A percentile compares a stretch with the other conserved stretches of the same genome.
Conservation (phyloP, 805 yeast genomes). For the Myxozyma nipponensis region DNA sequence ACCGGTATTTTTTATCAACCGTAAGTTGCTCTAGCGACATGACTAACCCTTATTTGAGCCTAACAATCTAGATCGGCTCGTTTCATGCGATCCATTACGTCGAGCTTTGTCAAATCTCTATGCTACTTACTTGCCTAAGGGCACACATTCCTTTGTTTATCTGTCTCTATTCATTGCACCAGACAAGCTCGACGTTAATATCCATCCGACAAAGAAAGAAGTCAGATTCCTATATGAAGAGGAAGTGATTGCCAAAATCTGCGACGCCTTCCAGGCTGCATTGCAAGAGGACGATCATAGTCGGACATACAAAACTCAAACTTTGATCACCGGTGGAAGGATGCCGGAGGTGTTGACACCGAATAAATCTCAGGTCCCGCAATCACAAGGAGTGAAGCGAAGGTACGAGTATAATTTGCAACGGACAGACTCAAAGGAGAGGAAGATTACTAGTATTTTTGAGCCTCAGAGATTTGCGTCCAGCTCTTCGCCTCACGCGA, state of each 20-base stretch:
- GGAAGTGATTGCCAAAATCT: constrained; percentile 67
- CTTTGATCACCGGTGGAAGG: constrained; percentile 41
- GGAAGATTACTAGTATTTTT: constrained; percentile 46
- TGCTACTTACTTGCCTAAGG: constrained; percentile 69
- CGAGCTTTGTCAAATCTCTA: constrained; percentile 64
- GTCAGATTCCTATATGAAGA: constrained; percentile 82
- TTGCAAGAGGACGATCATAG: constrained; percentile 61
- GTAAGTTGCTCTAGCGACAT: constrained; percentile 5
- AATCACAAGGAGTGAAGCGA: constrained; percentile 1
- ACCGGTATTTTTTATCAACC: constrained; percentile 81
- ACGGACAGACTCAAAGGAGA: constrained; percentile 43
- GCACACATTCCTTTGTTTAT: constrained; percentile 72
- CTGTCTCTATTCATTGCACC: constrained; percentile 66
- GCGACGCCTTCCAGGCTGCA: constrained; percentile 46
- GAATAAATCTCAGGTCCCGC: not conserved
- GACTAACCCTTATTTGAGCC: not conserved
- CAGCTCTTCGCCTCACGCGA: not conserved
- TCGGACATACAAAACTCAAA: constrained; percentile 65
- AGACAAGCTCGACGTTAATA: constrained; percentile 77
- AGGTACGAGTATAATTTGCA: constrained; percentile 22
- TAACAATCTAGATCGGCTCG: constrained; percentile 51
- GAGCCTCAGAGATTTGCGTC: not conserved
- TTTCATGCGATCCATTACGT: constrained; percentile 73
- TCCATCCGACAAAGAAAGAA: constrained; percentile 93
- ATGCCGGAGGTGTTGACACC: not conserved